Evolutionary conservation across 768 basidiomycete genomes (phyloP).

Genomic region (Lactifluus volemus): DNA sequence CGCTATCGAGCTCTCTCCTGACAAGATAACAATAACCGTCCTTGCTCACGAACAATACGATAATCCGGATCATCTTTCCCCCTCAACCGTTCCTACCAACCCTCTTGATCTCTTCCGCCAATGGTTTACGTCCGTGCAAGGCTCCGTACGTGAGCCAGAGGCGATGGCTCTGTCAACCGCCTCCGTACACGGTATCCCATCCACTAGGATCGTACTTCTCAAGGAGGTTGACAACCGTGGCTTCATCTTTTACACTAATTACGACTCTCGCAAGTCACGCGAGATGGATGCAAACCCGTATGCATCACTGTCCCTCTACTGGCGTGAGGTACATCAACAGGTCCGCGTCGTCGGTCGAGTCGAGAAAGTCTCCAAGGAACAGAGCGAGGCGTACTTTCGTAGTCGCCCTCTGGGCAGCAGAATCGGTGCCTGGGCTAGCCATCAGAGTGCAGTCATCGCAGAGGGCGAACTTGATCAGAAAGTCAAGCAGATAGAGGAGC

Average conservation of each 20-base stretch:
- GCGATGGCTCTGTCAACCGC: conserved; percentile 77
- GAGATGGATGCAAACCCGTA: conserved; percentile 73
- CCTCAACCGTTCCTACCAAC: conserved; percentile 47
- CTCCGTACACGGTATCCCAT: conserved; percentile 66
- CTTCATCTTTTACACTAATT: conserved; percentile 97
- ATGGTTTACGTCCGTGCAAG: conserved; percentile 74
- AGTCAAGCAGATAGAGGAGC: conserved; percentile 47
- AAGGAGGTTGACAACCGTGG: conserved; percentile 84
- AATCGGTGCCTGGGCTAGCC: conserved; percentile 90
- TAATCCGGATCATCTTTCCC: conserved; percentile 55
- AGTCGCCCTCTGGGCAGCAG: conserved; percentile 75
- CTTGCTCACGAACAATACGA: conserved; percentile 71
- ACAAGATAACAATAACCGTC: conserved; percentile 57
- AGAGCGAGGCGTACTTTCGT: conserved; percentile 78
- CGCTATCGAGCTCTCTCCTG: conserved; percentile 35
- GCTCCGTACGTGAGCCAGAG: conserved; percentile 77
- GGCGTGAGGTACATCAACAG: conserved; percentile 74
- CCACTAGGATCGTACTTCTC: conserved; percentile 82
- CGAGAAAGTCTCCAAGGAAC: conserved; percentile 63
- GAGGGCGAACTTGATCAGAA: conserved; percentile 62
- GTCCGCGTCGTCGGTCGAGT: conserved; percentile 81
- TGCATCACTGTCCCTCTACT: conserved; percentile 84
- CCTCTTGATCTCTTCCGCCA: conserved; percentile 79
- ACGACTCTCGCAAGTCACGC: conserved; percentile 82
- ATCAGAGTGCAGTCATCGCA: conserved; percentile 70